Evolutionary conservation across 306 rosid species (phyloP), one percentile per base, ranked within the genome.

Genomic region (Castanopsis chinensis): DNA sequence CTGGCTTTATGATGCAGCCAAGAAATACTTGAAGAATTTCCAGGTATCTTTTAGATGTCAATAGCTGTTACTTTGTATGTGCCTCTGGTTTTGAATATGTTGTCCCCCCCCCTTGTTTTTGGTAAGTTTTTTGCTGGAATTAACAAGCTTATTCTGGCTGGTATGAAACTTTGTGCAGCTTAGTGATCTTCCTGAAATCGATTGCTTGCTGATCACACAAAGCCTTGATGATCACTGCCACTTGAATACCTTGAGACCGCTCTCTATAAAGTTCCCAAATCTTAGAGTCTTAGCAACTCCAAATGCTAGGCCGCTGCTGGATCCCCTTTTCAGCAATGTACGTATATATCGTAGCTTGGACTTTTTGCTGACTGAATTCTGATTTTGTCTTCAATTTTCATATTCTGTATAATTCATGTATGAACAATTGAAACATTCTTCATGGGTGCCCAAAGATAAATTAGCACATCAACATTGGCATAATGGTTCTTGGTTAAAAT

Each of bases 161-260:
- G 63, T 78, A 11, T 78, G 80, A 64, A 75, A 69, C 63, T 80
- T 86, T 79, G 80, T 89, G 92, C 97, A 95, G 98, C 88, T 95
- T 71, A 83, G 76, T 80, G 98, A 95, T 85, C 92, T 92, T 89
- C 99, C 98, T 14, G 94, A 91, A 79, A 85, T 95, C 9, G 92
- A 89, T 87, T 91, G 91, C 81, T 21, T 92, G 33, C 89, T 95
- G 55, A 92, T 92, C 65, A 95, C 99, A 12, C 98, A 92, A 90
- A 95, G 97, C 85, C 94, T 92, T 64, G 99, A 95, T 85, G 97
- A 95, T 84, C 99, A 92, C 85, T 95, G 97, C 85, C 99, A 95
- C 88, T 85, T 95, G 94, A 92, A 91, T 85, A 95, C 94, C 68
- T 79, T 95, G 70, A 90, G 75, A 72, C 95, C 94, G 4, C 92